These are phyloP conservation scores for Penicillium fuscoglaucum DNA, from an alignment of 2,329 filamentous ascomycete genomes.

Conservation along the genomic window DNA sequence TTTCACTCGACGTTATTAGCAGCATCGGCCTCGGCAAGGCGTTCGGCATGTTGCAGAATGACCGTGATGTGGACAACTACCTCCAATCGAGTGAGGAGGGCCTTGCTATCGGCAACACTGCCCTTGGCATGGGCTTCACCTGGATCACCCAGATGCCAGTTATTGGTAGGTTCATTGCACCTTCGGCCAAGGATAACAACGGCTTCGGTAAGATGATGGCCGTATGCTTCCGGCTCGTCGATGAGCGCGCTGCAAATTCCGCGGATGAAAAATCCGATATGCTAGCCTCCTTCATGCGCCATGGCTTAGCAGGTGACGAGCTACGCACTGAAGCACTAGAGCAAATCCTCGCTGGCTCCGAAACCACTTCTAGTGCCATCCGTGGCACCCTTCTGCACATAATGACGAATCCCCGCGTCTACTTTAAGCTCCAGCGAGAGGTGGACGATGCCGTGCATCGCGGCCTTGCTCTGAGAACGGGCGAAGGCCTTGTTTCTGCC, in stretches of 20 bases:
- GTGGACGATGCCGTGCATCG: constrained; percentile 17
- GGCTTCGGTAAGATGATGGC: constrained; percentile 28
- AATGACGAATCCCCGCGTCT: constrained; percentile 17
- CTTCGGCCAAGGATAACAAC: constrained; percentile 22
- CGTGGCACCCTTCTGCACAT: constrained; percentile 19
- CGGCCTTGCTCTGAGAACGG: constrained; percentile 3
- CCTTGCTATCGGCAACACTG: constrained; percentile 17
- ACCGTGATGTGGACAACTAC: constrained; percentile 46
- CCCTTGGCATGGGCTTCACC: constrained; percentile 19
- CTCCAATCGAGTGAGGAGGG: constrained; percentile 38
- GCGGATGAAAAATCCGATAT: constrained; percentile 26
- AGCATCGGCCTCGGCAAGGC: constrained; percentile 53
- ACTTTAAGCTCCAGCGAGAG: constrained; percentile 21
- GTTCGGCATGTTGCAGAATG: constrained; percentile 49
- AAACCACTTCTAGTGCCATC: constrained; percentile 22
- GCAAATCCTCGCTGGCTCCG: constrained; percentile 23
- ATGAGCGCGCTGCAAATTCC: constrained; percentile 22
- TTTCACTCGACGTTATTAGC: constrained; percentile 59
- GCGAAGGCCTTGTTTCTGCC: constrained; percentile 17
- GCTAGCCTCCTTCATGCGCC: constrained; percentile 32
- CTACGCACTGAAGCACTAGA: constrained; percentile 20
- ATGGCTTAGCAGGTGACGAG: constrained; percentile 22
- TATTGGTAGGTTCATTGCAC: constrained; percentile 19
- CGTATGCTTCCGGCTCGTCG: constrained; percentile 18
- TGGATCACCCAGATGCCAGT: constrained; percentile 18